A percentile compares a stretch with the other conserved stretches of the same genome.
phyloP scores from a whole-genome alignment of 2,329 filamentous ascomycete species.

The Teratosphaeriaceae sp. region DNA sequence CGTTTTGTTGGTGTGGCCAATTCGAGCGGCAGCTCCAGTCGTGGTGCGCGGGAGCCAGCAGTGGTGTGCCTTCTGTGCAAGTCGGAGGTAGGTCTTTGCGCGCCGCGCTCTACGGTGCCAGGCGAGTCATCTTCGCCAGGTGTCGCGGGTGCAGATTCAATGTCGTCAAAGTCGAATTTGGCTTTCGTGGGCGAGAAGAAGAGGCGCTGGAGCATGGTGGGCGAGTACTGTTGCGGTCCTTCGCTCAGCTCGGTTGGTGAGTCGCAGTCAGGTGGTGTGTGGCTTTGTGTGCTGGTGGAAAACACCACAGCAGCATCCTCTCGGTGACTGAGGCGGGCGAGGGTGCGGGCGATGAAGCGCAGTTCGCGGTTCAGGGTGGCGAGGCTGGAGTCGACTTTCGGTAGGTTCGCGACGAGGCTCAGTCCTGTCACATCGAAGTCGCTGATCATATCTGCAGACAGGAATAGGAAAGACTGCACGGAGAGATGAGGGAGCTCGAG shows the following conservation, averaged over 20 bases:
- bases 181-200: constrained; percentile 2
- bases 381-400: constrained; percentile 6
- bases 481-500: background rate
- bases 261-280: background rate
- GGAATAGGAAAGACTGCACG: background rate
- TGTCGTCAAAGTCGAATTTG: constrained; percentile 4
- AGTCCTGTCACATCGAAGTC: background rate
- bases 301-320: constrained; percentile 9
- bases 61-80: background rate
- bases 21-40: background rate
- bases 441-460: constrained; percentile 5
- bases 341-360: constrained; percentile 10
- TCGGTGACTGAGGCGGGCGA: constrained; percentile 8
- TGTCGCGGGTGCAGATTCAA: constrained; percentile 8
- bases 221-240: background rate
- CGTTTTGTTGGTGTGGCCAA: background rate
- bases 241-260: background rate
- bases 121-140: background rate
- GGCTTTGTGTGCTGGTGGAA: background rate
- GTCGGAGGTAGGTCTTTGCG: background rate
- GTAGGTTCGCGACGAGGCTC: background rate
- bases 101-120: background rate
- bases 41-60: background rate
- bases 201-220: constrained; percentile 1
- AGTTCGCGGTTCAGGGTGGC: constrained; percentile 11